phyloP scores from a whole-genome alignment of 202 grass and related monocot genomes.

The Zizania palustris region DNA sequence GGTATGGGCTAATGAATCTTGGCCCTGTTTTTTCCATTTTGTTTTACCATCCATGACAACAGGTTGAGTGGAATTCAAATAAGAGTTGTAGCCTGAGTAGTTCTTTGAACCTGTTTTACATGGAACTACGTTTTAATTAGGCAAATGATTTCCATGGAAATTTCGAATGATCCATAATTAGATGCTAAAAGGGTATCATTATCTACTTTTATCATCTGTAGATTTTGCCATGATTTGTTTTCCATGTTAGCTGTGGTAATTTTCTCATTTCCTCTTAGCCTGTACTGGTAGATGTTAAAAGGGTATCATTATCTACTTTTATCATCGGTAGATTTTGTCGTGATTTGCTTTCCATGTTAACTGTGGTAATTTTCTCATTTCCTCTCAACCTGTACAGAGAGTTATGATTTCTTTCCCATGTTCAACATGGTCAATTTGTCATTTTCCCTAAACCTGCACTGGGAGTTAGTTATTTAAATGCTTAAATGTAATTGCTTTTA shows the following conservation, averaged over 20 bases:
- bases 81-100: background rate
- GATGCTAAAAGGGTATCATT: background rate
- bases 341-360: background rate
- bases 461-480: conserved; percentile 13
- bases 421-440: background rate
- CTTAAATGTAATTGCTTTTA: conserved; percentile 18
- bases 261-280: too few relatives aligned
- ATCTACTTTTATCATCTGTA: background rate
- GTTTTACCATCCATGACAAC: conserved; percentile 4
- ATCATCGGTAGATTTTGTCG: background rate
- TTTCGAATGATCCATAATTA: background rate
- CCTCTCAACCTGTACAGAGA: background rate
- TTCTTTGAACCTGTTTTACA: background rate
- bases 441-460: conserved; percentile 7
- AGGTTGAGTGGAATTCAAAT: background rate
- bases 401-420: background rate
- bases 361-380: too few relatives aligned
- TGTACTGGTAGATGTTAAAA: background rate
- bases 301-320: background rate
- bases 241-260: too few relatives aligned
- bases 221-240: background rate
- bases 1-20: background rate
- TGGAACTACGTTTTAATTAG: background rate
- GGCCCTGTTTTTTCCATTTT: background rate
- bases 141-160: background rate